These are phyloP conservation scores for Arthrinium puccinioides DNA, from an alignment of 2,329 filamentous ascomycete genomes.

Conservation along the genomic window DNA sequence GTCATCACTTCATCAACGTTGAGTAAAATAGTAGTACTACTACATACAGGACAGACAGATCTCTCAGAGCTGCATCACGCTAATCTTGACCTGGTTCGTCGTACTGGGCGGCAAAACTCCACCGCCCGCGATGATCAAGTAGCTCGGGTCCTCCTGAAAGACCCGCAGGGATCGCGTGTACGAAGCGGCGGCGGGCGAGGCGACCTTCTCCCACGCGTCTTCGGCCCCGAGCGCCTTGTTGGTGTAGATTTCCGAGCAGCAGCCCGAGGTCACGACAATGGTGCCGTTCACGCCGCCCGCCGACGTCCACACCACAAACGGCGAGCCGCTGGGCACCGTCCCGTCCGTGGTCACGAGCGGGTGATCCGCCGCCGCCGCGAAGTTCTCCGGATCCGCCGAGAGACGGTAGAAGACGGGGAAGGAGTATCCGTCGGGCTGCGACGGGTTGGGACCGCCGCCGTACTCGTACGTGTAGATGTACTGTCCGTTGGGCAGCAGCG, in stretches of 20 bases:
- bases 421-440: conserved; percentile 7
- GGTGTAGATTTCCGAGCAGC: conserved; percentile 20
- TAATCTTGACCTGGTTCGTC: conserved; percentile 27
- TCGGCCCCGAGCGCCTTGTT: conserved; percentile 22
- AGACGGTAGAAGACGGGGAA: conserved; percentile 25
- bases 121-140: conserved; percentile 26
- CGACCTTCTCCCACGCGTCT: conserved; percentile 19
- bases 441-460: conserved; percentile 20
- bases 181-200: conserved; percentile 15
- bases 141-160: conserved; percentile 14
- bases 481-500: conserved; percentile 48
- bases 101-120: conserved; percentile 31
- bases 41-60: too few species aligned
- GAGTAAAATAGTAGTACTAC: too few species aligned
- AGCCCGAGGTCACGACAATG: conserved; percentile 23
- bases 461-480: conserved; percentile 47
- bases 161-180: conserved; percentile 20
- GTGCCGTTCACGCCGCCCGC: conserved; percentile 22
- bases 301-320: conserved; percentile 26
- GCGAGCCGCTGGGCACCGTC: conserved; percentile 19
- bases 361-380: conserved; percentile 14
- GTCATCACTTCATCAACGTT: too few species aligned
- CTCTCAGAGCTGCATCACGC: conserved; percentile 12
- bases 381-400: conserved; percentile 18
- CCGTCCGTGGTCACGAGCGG: conserved; percentile 15